phyloP scores from a whole-genome alignment of 2,329 filamentous ascomycete genomes.

The Microsporum ferrugineum region DNA sequence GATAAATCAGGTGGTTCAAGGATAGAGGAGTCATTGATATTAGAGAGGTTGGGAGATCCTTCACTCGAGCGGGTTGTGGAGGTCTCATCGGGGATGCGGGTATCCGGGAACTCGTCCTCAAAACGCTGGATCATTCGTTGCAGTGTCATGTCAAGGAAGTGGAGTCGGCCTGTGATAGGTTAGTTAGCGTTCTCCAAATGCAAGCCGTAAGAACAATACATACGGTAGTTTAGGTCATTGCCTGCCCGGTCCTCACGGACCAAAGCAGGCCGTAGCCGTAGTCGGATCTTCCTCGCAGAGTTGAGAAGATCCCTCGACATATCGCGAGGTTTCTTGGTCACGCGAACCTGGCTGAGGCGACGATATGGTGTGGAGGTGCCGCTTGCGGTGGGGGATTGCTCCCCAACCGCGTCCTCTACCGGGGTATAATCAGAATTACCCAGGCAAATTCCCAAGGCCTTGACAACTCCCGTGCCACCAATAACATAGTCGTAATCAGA shows the following conservation, averaged over 20 bases:
- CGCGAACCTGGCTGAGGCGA: conserved; percentile 39
- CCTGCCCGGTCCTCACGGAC: conserved; percentile 58
- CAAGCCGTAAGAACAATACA: conserved; percentile 28
- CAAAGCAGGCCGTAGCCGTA: conserved; percentile 71
- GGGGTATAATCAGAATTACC: conserved; percentile 56
- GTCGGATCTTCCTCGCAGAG: conserved; percentile 78
- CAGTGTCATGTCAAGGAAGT: conserved; percentile 80
- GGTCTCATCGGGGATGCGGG: conserved; percentile 41
- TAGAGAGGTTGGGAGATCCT: conserved; percentile 26
- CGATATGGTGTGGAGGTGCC: conserved; percentile 45
- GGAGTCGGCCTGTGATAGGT: conserved; percentile 50
- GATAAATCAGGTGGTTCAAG: conserved; percentile 13
- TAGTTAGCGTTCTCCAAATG: conserved; percentile 18
- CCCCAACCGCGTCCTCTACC: conserved; percentile 20
- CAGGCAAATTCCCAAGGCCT: conserved; percentile 81
- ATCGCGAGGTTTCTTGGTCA: conserved; percentile 62
- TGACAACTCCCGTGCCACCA: conserved; percentile 87
- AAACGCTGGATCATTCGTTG: conserved; percentile 89
- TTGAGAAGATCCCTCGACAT: conserved; percentile 85
- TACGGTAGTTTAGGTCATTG: conserved; percentile 68
- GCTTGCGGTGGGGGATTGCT: conserved; percentile 36
- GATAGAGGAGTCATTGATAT: conserved; percentile 17
- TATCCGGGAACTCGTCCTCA: conserved; percentile 92
- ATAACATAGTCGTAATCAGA: conserved; percentile 93
- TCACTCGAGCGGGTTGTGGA: conserved; percentile 14